Evolutionary conservation across 805 yeast genomes (phyloP).

Genomic region (Saturnispora sekii): DNA sequence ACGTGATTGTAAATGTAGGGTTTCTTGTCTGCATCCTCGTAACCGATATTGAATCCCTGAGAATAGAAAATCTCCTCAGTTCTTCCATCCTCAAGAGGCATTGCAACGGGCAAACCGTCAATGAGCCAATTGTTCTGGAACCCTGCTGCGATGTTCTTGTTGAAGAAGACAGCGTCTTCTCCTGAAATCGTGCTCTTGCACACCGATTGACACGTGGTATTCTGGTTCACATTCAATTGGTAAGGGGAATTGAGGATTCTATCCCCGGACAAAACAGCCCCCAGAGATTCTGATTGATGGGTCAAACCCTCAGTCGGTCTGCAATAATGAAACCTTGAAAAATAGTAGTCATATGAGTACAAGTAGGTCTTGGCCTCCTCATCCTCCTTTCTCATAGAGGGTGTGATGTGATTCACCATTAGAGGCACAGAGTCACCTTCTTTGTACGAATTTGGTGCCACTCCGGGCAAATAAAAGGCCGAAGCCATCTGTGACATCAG

Average conservation of each 20-base stretch:
- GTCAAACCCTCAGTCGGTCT: slow-evolving; percentile 53
- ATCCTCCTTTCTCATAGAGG: slow-evolving; percentile 42
- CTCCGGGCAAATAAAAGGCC: slow-evolving; percentile 84
- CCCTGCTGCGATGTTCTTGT: slow-evolving; percentile 69
- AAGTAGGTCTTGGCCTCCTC: slow-evolving; percentile 43
- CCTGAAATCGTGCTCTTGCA: slow-evolving; percentile 56
- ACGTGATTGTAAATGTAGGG: slow-evolving; percentile 75
- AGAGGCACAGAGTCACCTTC: slow-evolving; percentile 66
- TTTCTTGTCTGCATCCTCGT: slow-evolving; percentile 40
- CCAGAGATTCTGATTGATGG: slow-evolving; percentile 82
- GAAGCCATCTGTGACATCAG: slow-evolving; percentile 1
- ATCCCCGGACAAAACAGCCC: slow-evolving; percentile 91
- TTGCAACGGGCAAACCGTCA: slow-evolving; percentile 93
- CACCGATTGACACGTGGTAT: slow-evolving; percentile 55
- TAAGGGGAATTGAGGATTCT: slow-evolving; percentile 91
- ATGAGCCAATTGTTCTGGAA: slow-evolving; percentile 87
- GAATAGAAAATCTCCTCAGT: slow-evolving; percentile 60
- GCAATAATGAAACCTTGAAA: slow-evolving; percentile 77
- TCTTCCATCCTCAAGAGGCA: slow-evolving; percentile 42
- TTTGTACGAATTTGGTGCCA: slow-evolving; percentile 84
- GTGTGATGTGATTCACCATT: slow-evolving; percentile 84
- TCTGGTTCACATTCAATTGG: slow-evolving; percentile 65
- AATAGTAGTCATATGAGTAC: slow-evolving; percentile 77
- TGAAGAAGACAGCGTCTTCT: slow-evolving; percentile 65
- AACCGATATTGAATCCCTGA: slow-evolving; percentile 74